Evolutionary conservation across 768 basidiomycete genomes (phyloP), one percentile per base, ranked within the genome.

Genomic region (Pleurotus tuber-regium): DNA sequence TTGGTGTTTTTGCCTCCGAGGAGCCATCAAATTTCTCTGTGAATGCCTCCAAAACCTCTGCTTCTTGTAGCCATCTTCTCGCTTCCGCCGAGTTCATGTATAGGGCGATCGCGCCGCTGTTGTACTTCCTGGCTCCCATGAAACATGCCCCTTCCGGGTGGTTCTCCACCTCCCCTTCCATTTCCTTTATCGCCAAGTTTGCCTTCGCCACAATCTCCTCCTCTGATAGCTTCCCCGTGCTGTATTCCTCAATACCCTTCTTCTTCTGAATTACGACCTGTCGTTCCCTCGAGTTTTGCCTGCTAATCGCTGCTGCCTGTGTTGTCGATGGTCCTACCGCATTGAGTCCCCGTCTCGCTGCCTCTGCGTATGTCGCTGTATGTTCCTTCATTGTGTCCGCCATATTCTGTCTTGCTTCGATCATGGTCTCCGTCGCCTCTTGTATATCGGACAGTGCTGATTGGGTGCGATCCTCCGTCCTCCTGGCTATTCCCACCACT

Each of bases 21-120:
- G 25, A 51, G 14, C 56, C 55, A 18, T 58, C 57, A 18, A 56
- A 53, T 1, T 42, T 39, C 1, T 28, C 43, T 2, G 55, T 53
- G 38, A 64, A 60, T 0, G 23, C 10, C 3, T 43, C 18, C 21
- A 57, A 51, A 2, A 50, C 44, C 7, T 55, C 21, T 0, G 50
- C 18, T 0, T 29, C 9, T 3, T 42, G 21, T 1, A 65, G 35
- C 65, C 66, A 66, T 2, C 36, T 16, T 1, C 57, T 59, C 0
- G 54, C 55, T 6, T 50, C 35, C 6, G 38, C 42, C 0, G 53
- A 25, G 24, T 51, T 52, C 0, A 65, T 19, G 11, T 61, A 52
- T 3, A 58, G 50, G 3, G 63, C n/a, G 0, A 66, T 28, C 0
- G 56, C 53, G 1, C 62, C 58, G 9, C 56, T 53, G 7, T 44